Evolutionary conservation across 805 yeast species (phyloP), one percentile per base, ranked within the genome.

Genomic region (Wickerhamomyces alni): DNA sequence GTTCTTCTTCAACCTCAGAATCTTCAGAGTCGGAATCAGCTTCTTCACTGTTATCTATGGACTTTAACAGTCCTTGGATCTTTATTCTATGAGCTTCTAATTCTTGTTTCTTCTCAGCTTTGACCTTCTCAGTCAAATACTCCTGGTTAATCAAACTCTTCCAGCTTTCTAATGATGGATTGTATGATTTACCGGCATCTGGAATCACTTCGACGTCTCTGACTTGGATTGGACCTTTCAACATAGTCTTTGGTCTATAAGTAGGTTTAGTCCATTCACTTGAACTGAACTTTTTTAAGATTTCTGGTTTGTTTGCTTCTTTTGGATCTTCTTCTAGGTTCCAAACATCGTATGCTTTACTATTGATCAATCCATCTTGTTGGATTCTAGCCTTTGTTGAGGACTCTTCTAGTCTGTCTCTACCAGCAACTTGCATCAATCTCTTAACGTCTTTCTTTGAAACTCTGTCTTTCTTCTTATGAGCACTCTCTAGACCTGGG

Each of bases 151-250:
- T 75, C 50, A 89, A 70, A 16, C 61, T 62, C 51, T 78, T 77
- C 99, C 99, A 93, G 21, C 84, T 77, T 40, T 81, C 83, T 47
- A 80, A 67, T 11, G 91, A 73, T 19, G 99, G 99, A 57, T 93
- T 93, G 57, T 87, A 93, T 2, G 98, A 89, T 59, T 83, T 85
- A 40, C 98, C 98, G 2, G 82, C 93, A 51, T 82, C 81, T 11
- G 95, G 88, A 4, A 79, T 41, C 2, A 50, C 59, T 16, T 69
- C 79, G 35, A 64, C 52, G n/a, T 70, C 70, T 42, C 67, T 71
- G 15, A 86, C 74, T 31, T 52, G 51, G n/a, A 79, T 57, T 1
- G 94, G 81, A 3, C 65, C 65, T 25, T 64, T 59, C 35, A 60
- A 67, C 47, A 80, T 51, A 2, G 89, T 81, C 19, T 58, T 59